Conservation (phyloP, 148 eudicot species). For the Nyssa sinensis region DNA sequence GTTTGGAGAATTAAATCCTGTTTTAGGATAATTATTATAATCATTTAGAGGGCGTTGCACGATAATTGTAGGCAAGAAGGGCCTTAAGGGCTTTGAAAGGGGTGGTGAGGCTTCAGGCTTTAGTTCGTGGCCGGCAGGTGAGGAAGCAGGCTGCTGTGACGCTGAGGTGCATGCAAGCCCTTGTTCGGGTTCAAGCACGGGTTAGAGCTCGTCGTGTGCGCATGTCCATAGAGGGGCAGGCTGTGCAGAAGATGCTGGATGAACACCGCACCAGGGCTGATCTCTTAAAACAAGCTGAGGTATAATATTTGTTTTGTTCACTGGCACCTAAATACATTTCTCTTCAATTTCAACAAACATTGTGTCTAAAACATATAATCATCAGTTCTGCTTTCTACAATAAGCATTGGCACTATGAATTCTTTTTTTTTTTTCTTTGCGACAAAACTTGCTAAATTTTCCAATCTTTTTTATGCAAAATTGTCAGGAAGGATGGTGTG, state of each 20-base stretch:
- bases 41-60: neutral
- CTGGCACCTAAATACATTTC: neutral
- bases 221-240: conserved; percentile 92
- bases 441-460: no score
- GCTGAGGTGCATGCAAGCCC: conserved; percentile 95
- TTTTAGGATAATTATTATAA: neutral
- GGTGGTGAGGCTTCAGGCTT: conserved; percentile 85
- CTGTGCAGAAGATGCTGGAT: conserved; percentile 69
- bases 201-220: conserved; percentile 92
- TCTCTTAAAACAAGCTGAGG: conserved; percentile 84
- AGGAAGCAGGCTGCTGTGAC: conserved; percentile 97
- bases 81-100: conserved; percentile 89
- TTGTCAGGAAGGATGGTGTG: conserved; percentile 95
- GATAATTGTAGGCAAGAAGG: conserved; percentile 66
- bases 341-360: neutral
- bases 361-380: neutral
- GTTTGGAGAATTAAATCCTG: neutral
- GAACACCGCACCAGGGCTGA: conserved; percentile 61
- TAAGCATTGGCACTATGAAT: no score
- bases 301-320: conserved; percentile 7
- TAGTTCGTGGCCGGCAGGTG: conserved; percentile 86
- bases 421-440: no score
- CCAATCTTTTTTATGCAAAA: neutral
- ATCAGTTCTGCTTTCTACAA: no score
- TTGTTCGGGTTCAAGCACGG: conserved; percentile 95